Evolutionary conservation across 2,329 filamentous ascomycete species (phyloP).

Genomic region (Podosphaera xanthii): DNA sequence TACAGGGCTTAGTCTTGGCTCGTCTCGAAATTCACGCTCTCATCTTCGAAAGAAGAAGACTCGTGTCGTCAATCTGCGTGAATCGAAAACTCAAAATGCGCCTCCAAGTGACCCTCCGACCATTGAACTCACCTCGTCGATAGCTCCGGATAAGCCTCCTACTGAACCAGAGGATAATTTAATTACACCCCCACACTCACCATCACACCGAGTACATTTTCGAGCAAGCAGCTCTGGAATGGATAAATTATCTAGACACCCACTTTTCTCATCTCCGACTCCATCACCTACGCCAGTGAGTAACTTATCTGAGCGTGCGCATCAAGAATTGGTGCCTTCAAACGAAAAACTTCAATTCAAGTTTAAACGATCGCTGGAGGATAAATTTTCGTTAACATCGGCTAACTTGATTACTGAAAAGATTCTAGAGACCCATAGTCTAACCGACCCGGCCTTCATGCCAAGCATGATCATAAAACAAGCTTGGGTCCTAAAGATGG

Average conservation of each 20-base stretch:
- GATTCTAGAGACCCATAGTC: neutral
- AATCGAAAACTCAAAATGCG: constrained; percentile 25
- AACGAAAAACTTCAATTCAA: neutral
- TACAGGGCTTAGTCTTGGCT: constrained; percentile 39
- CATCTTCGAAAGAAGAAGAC: constrained; percentile 61
- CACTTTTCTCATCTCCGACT: constrained; percentile 5
- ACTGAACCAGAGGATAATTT: constrained; percentile 31
- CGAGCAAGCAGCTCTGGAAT: constrained; percentile 15
- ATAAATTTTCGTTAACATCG: neutral
- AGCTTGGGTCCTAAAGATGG: constrained; percentile 83
- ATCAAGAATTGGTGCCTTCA: neutral
- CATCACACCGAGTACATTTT: constrained; percentile 18
- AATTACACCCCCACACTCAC: constrained; percentile 27
- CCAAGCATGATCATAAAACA: constrained; percentile 22
- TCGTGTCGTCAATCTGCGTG: constrained; percentile 60
- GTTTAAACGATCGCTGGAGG: neutral
- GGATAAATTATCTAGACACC: constrained; percentile 17
- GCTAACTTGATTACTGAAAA: constrained; percentile 9
- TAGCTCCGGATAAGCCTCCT: neutral
- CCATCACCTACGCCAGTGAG: constrained; percentile 3
- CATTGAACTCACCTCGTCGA: constrained; percentile 1
- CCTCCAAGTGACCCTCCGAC: constrained; percentile 26
- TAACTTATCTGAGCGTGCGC: neutral
- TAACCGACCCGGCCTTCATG: neutral
- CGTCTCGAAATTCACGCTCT: constrained; percentile 32